These are phyloP conservation scores for Colletotrichum australisinense DNA, from an alignment of 2,329 filamentous ascomycete genomes.

Conservation along the genomic window DNA sequence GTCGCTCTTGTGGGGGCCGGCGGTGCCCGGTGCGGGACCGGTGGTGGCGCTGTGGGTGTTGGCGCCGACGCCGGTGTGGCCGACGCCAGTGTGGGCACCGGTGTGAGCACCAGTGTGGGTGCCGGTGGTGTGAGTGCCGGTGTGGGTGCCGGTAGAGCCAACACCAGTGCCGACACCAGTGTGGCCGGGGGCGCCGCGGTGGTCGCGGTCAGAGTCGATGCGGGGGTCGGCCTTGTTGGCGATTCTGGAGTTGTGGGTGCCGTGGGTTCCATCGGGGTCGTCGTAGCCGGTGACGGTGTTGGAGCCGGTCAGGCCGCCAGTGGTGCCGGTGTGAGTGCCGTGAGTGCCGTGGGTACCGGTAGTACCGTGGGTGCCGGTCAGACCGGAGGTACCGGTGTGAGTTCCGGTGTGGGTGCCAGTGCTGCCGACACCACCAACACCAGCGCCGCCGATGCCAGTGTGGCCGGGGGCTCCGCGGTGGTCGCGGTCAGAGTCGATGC, in stretches of 20 bases:
- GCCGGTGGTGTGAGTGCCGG: no score
- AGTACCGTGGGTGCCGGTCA: constrained; percentile 34
- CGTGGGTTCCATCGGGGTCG: constrained; percentile 39
- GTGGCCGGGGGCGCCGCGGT: constrained; percentile 41
- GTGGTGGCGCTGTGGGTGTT: constrained; percentile 32
- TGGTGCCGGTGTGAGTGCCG: constrained; percentile 28
- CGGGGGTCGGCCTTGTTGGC: constrained; percentile 65
- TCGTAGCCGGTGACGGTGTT: constrained; percentile 22
- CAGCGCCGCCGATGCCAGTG: constrained; percentile 33
- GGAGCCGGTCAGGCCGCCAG: constrained; percentile 33
- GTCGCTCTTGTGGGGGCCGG: constrained; percentile 56
- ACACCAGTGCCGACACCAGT: not conserved
- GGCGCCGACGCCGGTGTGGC: not conserved
- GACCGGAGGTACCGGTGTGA: constrained; percentile 34
- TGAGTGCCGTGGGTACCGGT: constrained; percentile 40
- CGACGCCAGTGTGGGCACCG: not conserved
- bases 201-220: constrained; percentile 63
- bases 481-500: constrained; percentile 64
- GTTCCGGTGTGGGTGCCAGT: constrained; percentile 43
- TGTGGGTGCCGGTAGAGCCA: no score
- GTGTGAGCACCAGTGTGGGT: no score
- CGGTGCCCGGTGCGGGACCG: constrained; percentile 30
- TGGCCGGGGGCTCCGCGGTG: constrained; percentile 40
- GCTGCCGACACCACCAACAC: constrained; percentile 12
- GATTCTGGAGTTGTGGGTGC: constrained; percentile 59